Percentiles rank a stretch among this genome's conserved stretches.
These are phyloP conservation scores for Trichoderma pleuroti DNA, from an alignment of 2,329 filamentous ascomycete species.

Conservation along the genomic window DNA sequence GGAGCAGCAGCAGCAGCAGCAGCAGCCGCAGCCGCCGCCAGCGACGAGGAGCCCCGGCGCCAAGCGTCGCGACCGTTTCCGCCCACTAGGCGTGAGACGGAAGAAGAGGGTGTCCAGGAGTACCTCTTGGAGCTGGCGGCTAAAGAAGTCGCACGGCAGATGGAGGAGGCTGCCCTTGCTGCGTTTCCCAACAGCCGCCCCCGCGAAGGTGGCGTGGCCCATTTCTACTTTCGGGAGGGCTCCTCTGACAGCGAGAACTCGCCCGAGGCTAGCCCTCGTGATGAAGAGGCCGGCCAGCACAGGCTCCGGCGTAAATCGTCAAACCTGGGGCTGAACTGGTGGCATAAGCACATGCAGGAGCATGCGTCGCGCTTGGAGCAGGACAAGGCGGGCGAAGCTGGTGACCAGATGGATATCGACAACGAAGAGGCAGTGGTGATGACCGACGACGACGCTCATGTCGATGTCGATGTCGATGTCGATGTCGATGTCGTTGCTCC, in stretches of 20 bases:
- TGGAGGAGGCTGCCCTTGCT: constrained; percentile 72
- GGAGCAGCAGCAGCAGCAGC: constrained; percentile 16
- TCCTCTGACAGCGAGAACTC: constrained; percentile 56
- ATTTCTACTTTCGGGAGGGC: constrained; percentile 65
- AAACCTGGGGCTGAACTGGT: constrained; percentile 64
- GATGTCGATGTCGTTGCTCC: constrained; percentile 21
- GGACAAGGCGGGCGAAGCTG: constrained; percentile 34
- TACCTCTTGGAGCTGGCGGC: constrained; percentile 78
- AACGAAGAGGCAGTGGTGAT: constrained; percentile 23
- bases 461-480: constrained; percentile 26
- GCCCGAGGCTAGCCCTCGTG: constrained; percentile 36
- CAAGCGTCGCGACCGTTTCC: constrained; percentile 35
- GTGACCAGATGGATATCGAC: constrained; percentile 28
- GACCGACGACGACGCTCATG: constrained; percentile 24
- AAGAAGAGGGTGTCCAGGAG: constrained; percentile 71
- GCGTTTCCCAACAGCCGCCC: constrained; percentile 72
- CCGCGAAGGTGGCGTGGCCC: constrained; percentile 65
- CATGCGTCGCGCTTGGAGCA: constrained; percentile 65
- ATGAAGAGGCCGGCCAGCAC: constrained; percentile 28
- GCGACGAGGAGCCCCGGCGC: constrained; percentile 31
- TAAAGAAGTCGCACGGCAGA: constrained; percentile 72
- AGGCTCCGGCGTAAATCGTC: constrained; percentile 56
- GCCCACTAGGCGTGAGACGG: constrained; percentile 59
- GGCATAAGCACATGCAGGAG: constrained; percentile 75
- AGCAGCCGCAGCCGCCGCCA: background rate